Percentiles rank a stretch among this genome's conserved stretches.
Evolutionary conservation across 2,329 filamentous ascomycete species (phyloP).

Genomic region (Simplicillium sp.): DNA sequence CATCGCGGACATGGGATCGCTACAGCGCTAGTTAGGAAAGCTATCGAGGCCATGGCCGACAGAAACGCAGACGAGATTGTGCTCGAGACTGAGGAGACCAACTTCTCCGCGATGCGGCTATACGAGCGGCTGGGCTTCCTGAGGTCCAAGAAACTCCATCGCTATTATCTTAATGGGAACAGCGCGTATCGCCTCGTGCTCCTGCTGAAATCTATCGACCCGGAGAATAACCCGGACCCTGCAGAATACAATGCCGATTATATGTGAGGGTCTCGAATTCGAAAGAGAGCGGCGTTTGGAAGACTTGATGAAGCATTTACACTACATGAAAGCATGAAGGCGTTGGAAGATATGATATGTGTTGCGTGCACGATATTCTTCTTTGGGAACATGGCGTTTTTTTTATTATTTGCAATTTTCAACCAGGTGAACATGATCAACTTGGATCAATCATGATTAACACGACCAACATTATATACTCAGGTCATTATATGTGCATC

Average conservation of each 20-base stretch:
- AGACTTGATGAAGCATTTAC: too few species aligned
- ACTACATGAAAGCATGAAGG: conserved; percentile 6
- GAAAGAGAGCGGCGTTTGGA: too few species aligned
- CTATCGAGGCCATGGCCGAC: conserved; percentile 82
- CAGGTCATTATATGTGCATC: too few species aligned
- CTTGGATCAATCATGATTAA: too few species aligned
- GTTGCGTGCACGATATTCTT: too few species aligned
- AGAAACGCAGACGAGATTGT: conserved; percentile 87
- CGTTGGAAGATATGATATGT: conserved; percentile 2
- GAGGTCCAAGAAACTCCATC: conserved; percentile 81
- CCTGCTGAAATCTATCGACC: conserved; percentile 53
- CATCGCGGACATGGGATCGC: conserved; percentile 81
- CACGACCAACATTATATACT: too few species aligned
- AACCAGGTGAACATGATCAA: too few species aligned
- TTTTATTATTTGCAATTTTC: too few species aligned
- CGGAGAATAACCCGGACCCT: conserved; percentile 26
- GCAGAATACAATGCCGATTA: conserved; percentile 18
- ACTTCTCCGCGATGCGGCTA: conserved; percentile 78
- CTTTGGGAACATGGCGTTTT: too few species aligned
- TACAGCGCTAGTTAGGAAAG: conserved; percentile 77
- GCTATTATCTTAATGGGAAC: conserved; percentile 95
- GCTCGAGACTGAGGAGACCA: conserved; percentile 91
- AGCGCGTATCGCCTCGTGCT: conserved; percentile 85
- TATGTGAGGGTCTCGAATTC: too few species aligned
- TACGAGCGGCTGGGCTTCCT: conserved; percentile 92